These are phyloP conservation scores for Argentina anserina DNA, from an alignment of 306 rosid species.

Conservation along the genomic window DNA sequence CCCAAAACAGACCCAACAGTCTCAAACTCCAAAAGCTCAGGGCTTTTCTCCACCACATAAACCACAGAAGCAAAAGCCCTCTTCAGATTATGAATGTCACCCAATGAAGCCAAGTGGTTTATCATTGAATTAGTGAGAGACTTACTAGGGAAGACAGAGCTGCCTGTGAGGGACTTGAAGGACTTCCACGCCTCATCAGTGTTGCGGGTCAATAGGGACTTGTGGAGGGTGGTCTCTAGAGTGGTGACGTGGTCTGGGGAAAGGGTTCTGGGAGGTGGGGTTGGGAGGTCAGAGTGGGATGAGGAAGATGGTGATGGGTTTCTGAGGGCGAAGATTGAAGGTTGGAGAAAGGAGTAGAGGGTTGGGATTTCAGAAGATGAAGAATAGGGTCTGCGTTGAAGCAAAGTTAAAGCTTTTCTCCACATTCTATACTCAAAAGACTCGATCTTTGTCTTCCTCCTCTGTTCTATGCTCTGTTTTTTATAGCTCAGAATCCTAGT, in stretches of 20 bases:
- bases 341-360: slow-evolving; percentile 89
- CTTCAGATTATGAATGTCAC: slow-evolving; percentile 66
- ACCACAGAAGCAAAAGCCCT: slow-evolving; percentile 73
- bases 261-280: slow-evolving; percentile 39
- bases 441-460: neutral
- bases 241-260: slow-evolving; percentile 33
- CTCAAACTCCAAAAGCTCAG: slow-evolving; percentile 37
- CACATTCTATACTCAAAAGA: slow-evolving; percentile 39
- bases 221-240: slow-evolving; percentile 59
- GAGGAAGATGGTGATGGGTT: slow-evolving; percentile 30
- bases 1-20: slow-evolving; percentile 47
- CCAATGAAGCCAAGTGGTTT: slow-evolving; percentile 57
- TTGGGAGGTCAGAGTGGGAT: slow-evolving; percentile 28
- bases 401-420: slow-evolving; percentile 28
- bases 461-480: slow-evolving; percentile 10
- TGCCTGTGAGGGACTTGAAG: slow-evolving; percentile 67
- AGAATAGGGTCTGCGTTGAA: slow-evolving; percentile 42
- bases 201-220: slow-evolving; percentile 49
- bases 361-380: slow-evolving; percentile 47
- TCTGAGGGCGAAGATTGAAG: slow-evolving; percentile 59
- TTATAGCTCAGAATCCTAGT: neutral
- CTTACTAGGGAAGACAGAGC: slow-evolving; percentile 66
- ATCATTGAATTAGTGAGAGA: slow-evolving; percentile 70
- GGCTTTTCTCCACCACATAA: slow-evolving; percentile 56
- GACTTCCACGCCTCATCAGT: slow-evolving; percentile 87